A percentile compares a stretch with the other conserved stretches of the same genome.
phyloP scores from a whole-genome alignment of 257 asterid genomes.

The Misopates orontium region DNA sequence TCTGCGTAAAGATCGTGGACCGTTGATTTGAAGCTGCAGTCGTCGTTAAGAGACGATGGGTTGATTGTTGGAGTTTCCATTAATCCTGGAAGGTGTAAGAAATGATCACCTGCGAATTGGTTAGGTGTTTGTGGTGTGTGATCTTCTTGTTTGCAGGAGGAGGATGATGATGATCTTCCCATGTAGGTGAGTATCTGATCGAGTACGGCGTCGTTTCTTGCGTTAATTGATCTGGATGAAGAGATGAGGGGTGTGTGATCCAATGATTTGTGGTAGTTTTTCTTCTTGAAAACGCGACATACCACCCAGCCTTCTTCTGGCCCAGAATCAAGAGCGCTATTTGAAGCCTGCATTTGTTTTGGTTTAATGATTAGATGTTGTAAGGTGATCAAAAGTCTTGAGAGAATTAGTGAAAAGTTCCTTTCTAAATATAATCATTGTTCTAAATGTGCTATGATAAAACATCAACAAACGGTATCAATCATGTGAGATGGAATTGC shows the following conservation, averaged over 20 bases:
- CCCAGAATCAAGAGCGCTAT: slow-evolving; percentile 37
- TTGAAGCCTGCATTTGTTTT: slow-evolving; percentile 34
- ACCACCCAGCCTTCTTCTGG: slow-evolving; percentile 94
- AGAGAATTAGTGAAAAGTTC: too few relatives aligned
- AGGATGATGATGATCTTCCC: slow-evolving; percentile 49
- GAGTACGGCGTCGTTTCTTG: slow-evolving; percentile 61
- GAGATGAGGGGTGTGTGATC: slow-evolving; percentile 40
- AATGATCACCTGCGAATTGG: slow-evolving; percentile 23
- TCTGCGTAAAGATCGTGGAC: slow-evolving; percentile 23
- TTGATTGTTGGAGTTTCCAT: slow-evolving; percentile 32
- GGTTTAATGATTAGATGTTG: too few relatives aligned
- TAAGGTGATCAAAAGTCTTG: too few relatives aligned
- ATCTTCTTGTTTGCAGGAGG: slow-evolving; percentile 56
- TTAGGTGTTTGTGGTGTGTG: not conserved
- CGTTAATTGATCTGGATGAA: slow-evolving; percentile 32
- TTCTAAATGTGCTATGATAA: too few relatives aligned
- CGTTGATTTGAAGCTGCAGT: slow-evolving; percentile 28
- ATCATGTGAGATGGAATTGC: too few relatives aligned
- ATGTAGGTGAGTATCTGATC: slow-evolving; percentile 74
- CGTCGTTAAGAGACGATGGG: slow-evolving; percentile 19
- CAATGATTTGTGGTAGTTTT: slow-evolving; percentile 75
- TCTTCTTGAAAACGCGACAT: slow-evolving; percentile 97
- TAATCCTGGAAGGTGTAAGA: slow-evolving; percentile 72
- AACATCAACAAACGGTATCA: too few relatives aligned
- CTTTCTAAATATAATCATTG: too few relatives aligned